phyloP scores from a whole-genome alignment of 441 rosid species.

The Daphne laureola region DNA sequence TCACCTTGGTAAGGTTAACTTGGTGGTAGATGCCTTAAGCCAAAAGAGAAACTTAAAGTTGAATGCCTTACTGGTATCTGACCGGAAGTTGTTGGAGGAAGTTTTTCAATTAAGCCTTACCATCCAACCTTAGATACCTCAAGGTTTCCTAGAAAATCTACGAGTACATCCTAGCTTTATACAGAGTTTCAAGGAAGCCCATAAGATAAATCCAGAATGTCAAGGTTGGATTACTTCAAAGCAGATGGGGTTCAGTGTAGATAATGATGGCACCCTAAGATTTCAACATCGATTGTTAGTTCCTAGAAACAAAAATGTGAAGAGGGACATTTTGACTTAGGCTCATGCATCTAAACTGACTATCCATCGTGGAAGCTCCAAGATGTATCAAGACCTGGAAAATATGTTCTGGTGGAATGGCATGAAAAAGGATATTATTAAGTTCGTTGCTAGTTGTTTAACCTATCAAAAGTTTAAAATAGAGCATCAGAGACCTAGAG shows the following conservation, averaged over 20 bases:
- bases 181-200: too few species aligned
- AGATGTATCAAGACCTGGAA: slow-evolving; percentile 2
- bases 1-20: not conserved
- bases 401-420: not conserved
- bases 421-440: slow-evolving; percentile 1
- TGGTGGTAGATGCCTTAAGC: not conserved
- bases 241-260: too few species aligned
- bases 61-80: too few species aligned
- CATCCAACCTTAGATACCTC: too few species aligned
- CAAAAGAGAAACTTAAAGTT: not conserved
- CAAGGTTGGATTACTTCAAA: too few species aligned
- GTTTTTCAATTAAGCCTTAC: too few species aligned
- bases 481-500: slow-evolving; percentile 2
- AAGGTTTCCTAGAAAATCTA: too few species aligned
- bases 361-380: not conserved
- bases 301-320: not conserved
- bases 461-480: not conserved
- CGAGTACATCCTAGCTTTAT: too few species aligned
- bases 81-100: too few species aligned
- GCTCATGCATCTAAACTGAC: not conserved
- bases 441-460: not conserved
- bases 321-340: not conserved
- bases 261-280: not conserved
- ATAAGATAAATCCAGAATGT: too few species aligned
- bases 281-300: not conserved